Percentiles rank a stretch among this genome's conserved stretches.
Evolutionary conservation across 371 early-diverging fungal species (phyloP).

Genomic region (Mucor indicus): DNA sequence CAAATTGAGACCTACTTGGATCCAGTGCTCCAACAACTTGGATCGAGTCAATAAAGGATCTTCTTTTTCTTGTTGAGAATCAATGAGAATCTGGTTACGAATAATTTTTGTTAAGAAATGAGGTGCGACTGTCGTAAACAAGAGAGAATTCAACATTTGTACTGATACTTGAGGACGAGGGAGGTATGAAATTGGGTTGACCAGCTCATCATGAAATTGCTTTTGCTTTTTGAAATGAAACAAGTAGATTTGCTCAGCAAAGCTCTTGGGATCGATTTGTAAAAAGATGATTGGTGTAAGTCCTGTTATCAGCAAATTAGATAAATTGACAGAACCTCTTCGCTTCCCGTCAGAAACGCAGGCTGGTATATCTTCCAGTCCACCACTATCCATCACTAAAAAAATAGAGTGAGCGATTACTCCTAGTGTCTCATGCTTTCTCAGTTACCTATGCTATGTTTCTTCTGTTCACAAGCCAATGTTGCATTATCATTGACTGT

Average conservation of each 20-base stretch:
- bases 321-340: constrained; percentile 39
- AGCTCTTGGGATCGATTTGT: constrained; percentile 53
- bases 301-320: constrained; percentile 54
- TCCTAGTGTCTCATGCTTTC: too few relatives aligned
- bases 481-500: constrained; percentile 29
- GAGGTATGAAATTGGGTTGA: constrained; percentile 36
- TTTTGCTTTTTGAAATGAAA: constrained; percentile 54
- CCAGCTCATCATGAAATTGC: constrained; percentile 22
- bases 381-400: background rate
- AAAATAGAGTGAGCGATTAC: background rate
- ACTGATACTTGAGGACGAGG: constrained; percentile 36
- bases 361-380: constrained; percentile 17
- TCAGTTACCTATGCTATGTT: too few relatives aligned
- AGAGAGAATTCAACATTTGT: constrained; percentile 42
- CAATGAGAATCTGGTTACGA: constrained; percentile 68
- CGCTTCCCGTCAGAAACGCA: background rate
- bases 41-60: constrained; percentile 39
- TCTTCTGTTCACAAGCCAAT: constrained; percentile 5
- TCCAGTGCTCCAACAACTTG: constrained; percentile 72
- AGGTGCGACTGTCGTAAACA: constrained; percentile 54
- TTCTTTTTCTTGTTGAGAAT: constrained; percentile 55
- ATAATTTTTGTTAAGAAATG: constrained; percentile 76
- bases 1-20: constrained; percentile 58
- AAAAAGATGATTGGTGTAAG: constrained; percentile 65
- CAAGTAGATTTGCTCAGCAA: constrained; percentile 72